These are phyloP conservation scores for Eucalyptus brandiana DNA, from an alignment of 345 rosid genomes.

Conservation along the genomic window DNA sequence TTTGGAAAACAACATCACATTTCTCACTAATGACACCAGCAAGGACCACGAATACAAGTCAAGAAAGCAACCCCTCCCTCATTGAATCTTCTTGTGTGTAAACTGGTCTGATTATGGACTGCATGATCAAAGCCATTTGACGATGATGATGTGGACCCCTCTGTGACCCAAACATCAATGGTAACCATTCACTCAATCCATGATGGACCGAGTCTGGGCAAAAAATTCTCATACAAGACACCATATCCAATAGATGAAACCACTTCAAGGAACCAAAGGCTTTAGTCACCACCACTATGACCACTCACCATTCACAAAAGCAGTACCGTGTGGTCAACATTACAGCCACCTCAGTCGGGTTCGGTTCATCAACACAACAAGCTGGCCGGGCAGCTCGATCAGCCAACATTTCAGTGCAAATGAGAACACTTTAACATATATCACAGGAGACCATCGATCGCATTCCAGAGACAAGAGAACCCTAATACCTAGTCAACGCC, in stretches of 20 bases:
- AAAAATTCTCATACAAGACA: not conserved
- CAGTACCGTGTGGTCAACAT: not conserved
- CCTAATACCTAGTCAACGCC: not conserved
- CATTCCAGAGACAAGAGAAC: not conserved
- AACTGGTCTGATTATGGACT: not conserved
- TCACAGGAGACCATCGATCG: not conserved
- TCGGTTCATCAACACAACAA: not conserved
- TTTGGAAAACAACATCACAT: not conserved
- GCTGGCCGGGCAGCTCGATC: not conserved
- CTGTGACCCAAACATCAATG: not conserved
- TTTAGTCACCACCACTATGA: not conserved
- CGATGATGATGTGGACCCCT: not conserved
- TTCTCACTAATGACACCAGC: not conserved
- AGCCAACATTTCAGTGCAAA: not conserved
- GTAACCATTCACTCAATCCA: not conserved
- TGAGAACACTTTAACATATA: not conserved
- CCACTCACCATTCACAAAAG: not conserved
- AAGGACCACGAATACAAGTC: not conserved
- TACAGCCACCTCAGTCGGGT: not conserved
- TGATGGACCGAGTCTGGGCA: not conserved
- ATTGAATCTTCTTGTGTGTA: not conserved
- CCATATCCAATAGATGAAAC: not conserved
- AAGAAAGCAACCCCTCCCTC: not conserved
- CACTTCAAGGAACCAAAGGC: not conserved
- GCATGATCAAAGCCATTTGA: not conserved